phyloP scores from a whole-genome alignment of 163 green algal species.

The Scenedesmus sp. region DNA sequence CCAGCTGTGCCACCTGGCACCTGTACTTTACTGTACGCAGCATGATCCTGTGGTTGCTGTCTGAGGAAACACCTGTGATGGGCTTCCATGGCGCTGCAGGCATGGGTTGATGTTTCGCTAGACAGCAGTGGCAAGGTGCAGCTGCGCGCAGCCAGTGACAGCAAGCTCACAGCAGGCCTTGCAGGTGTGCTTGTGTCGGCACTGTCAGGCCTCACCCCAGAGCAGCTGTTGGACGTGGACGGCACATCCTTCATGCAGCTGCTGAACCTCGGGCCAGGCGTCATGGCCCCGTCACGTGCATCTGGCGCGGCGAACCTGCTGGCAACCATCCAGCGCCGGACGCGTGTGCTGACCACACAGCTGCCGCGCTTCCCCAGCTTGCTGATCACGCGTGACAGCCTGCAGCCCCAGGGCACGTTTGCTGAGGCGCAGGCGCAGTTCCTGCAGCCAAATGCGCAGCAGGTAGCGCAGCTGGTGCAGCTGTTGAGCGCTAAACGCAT shows the following conservation, averaged over 20 bases:
- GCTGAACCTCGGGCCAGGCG: constrained; percentile 65
- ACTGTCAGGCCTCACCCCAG: constrained; percentile 76
- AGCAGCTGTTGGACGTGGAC: constrained; percentile 70
- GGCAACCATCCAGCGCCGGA: constrained; percentile 77
- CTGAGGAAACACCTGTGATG: not conserved
- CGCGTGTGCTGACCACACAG: constrained; percentile 64
- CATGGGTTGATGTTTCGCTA: constrained; percentile 83
- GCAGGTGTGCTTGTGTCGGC: constrained; percentile 72
- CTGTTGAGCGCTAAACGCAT: constrained; percentile 86
- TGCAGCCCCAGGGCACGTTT: constrained; percentile 79
- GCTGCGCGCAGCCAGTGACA: constrained; percentile 83
- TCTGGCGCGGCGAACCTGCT: constrained; percentile 93
- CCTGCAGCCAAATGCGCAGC: constrained; percentile 71
- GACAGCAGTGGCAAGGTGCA: constrained; percentile 67
- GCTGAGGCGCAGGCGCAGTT: constrained; percentile 88
- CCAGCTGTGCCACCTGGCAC: no score
- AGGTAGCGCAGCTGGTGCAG: constrained; percentile 63
- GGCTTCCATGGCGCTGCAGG: constrained; percentile 39
- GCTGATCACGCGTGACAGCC: constrained; percentile 65
- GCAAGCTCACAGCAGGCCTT: constrained; percentile 85
- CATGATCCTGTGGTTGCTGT: not conserved
- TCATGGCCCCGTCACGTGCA: constrained; percentile 77
- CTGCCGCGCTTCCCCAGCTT: constrained; percentile 92
- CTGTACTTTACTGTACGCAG: no score
- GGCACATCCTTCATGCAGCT: constrained; percentile 49